Percentiles rank a stretch among this genome's conserved stretches.
phyloP scores from a whole-genome alignment of 495 filamentous ascomycete genomes.

The Penicillium ochrochloron region DNA sequence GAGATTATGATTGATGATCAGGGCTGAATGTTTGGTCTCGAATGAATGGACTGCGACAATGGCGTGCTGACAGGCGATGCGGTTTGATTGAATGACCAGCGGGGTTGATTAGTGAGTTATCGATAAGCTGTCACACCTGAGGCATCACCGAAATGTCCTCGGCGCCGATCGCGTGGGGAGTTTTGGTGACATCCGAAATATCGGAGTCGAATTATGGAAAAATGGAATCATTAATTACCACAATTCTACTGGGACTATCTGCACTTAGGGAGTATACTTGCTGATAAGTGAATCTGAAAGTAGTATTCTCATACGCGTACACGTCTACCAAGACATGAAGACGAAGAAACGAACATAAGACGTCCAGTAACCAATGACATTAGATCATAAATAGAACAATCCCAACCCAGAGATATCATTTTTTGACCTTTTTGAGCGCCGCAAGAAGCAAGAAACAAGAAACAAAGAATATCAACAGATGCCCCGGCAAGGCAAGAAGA shows the following conservation, averaged over 20 bases:
- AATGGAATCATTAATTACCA: background rate
- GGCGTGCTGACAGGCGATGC: constrained; percentile 2
- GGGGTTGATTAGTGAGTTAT: constrained; percentile 15
- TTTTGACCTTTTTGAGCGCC: constrained; percentile 36
- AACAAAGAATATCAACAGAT: constrained; percentile 18
- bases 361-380: constrained; percentile 24
- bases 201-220: background rate
- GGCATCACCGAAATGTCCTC: constrained; percentile 7
- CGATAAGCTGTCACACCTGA: constrained; percentile 23
- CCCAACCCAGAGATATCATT: constrained; percentile 33
- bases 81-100: background rate
- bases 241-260: background rate
- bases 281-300: background rate
- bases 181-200: background rate
- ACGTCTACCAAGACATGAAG: background rate
- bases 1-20: background rate
- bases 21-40: background rate
- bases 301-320: background rate
- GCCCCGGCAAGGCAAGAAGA: constrained; percentile 16
- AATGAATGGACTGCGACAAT: constrained; percentile 9
- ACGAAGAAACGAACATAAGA: background rate
- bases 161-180: background rate
- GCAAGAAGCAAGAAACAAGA: constrained; percentile 2
- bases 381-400: constrained; percentile 30
- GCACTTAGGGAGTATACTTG: background rate